phyloP scores from a whole-genome alignment of 1,284 basidiomycete species.

The Heterobasidion occidentale region DNA sequence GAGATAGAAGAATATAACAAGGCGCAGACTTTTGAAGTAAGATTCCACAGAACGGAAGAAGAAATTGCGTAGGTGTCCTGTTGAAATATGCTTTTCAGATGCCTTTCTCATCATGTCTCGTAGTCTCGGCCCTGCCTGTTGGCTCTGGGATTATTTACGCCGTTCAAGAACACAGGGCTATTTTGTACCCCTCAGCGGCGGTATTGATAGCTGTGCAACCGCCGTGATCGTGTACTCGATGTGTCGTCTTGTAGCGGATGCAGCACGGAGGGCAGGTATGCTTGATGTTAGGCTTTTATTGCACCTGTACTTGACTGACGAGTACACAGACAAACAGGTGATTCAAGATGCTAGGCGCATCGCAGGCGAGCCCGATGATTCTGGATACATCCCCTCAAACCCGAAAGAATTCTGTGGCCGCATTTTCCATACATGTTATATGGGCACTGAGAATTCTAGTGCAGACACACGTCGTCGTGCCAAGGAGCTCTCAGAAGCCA shows the following conservation, averaged over 20 bases:
- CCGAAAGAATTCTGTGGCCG: constrained; percentile 80
- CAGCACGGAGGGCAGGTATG: constrained; percentile 62
- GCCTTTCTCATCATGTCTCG: not conserved
- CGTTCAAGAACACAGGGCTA: constrained; percentile 93
- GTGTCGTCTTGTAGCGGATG: constrained; percentile 85
- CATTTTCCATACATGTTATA: constrained; percentile 97
- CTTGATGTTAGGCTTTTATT: not conserved
- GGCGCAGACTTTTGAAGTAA: constrained; percentile 42
- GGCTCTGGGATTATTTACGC: constrained; percentile 98
- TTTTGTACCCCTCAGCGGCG: constrained; percentile 95
- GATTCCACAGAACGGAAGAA: constrained; percentile 87
- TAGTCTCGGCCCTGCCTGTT: constrained; percentile 94
- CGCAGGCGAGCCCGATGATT: constrained; percentile 74
- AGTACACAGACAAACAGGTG: constrained; percentile 66
- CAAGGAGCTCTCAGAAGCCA: constrained; percentile 78
- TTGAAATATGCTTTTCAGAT: not conserved
- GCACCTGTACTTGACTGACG: not conserved
- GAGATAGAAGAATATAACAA: constrained; percentile 37
- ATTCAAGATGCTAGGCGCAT: constrained; percentile 90
- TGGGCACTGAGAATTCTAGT: constrained; percentile 97
- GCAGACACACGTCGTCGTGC: constrained; percentile 82
- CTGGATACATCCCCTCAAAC: constrained; percentile 78
- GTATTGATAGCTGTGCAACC: constrained; percentile 96
- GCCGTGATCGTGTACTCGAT: constrained; percentile 94
- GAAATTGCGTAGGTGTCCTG: constrained; percentile 82